Evolutionary conservation across 163 green algal genomes (phyloP).

Genomic region (Trebouxiophyceae sp.): DNA sequence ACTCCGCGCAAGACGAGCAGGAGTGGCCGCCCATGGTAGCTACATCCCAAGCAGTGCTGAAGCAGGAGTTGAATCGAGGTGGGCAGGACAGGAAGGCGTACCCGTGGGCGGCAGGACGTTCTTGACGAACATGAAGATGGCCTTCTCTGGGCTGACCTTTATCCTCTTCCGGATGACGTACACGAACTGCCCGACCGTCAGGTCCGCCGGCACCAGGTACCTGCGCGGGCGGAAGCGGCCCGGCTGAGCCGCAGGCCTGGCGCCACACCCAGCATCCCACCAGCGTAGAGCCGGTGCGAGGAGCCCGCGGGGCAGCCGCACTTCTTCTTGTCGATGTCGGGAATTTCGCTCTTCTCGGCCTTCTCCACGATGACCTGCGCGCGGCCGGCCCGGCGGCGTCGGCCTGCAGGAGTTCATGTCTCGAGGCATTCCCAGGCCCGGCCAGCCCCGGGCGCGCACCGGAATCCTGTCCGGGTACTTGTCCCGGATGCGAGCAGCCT

Average conservation of each 20-base stretch:
- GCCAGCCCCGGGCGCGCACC: slow-evolving; percentile 41
- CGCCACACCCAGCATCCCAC: too few species aligned
- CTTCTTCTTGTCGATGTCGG: slow-evolving; percentile 99
- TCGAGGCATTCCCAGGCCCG: neutral
- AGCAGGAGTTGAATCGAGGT: too few species aligned
- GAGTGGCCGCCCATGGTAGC: too few species aligned
- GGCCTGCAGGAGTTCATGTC: neutral
- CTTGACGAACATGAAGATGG: slow-evolving; percentile 99
- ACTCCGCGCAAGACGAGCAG: too few species aligned
- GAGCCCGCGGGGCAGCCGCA: slow-evolving; percentile 24
- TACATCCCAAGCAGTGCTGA: too few species aligned
- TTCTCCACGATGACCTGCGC: slow-evolving; percentile 97
- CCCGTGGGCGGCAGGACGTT: slow-evolving; percentile 93
- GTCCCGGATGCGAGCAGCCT: slow-evolving; percentile 90
- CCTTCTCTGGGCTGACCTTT: slow-evolving; percentile 93
- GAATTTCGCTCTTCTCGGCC: slow-evolving; percentile 89
- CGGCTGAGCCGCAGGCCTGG: too few species aligned
- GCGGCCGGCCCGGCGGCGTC: too few species aligned
- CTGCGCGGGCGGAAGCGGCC: slow-evolving; percentile 40
- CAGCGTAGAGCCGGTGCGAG: too few species aligned
- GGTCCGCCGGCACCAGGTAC: slow-evolving; percentile 95
- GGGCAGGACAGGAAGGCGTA: too few species aligned
- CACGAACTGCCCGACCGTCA: slow-evolving; percentile 98
- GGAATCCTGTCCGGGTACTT: slow-evolving; percentile 98
- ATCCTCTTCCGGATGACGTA: slow-evolving; percentile 99